A percentile compares a stretch with the other conserved stretches of the same genome.
Evolutionary conservation across 768 basidiomycete genomes (phyloP).

Genomic region (Pleurotus ostreatus): DNA sequence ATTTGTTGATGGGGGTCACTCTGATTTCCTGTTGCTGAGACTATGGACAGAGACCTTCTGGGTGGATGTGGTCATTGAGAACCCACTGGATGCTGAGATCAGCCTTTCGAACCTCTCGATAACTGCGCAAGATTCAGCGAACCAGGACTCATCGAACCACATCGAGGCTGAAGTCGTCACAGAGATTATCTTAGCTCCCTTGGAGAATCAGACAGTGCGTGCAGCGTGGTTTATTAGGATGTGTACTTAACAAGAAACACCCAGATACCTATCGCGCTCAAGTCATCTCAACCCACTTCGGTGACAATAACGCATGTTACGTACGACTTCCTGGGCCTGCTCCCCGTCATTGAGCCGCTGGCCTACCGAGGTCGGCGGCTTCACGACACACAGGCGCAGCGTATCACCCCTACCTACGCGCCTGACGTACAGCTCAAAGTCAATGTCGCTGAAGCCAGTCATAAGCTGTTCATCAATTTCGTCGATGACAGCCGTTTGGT

Average conservation of each 20-base stretch:
- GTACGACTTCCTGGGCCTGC: conserved; percentile 71
- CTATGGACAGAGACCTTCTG: conserved; percentile 61
- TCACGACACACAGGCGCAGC: conserved; percentile 69
- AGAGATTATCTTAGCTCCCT: conserved; percentile 57
- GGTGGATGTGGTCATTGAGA: conserved; percentile 66
- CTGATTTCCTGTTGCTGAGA: conserved; percentile 1
- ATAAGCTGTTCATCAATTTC: conserved; percentile 58
- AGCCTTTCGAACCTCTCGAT: conserved; percentile 60
- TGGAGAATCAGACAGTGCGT: conserved; percentile 63
- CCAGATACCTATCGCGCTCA: conserved; percentile 64
- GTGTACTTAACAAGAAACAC: neutral
- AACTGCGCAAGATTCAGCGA: conserved; percentile 37
- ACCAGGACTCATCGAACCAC: conserved; percentile 29
- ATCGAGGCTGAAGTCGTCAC: conserved; percentile 58
- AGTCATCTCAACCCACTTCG: conserved; percentile 43
- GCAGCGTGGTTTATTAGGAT: neutral
- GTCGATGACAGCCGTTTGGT: conserved; percentile 47
- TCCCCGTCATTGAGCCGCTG: conserved; percentile 65
- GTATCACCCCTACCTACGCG: conserved; percentile 66
- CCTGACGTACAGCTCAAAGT: conserved; percentile 59
- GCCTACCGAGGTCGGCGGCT: conserved; percentile 70
- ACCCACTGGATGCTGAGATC: conserved; percentile 75
- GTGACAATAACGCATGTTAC: conserved; percentile 54
- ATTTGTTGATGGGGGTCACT: neutral
- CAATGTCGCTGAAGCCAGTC: conserved; percentile 59